Evolutionary conservation across 108 stramenopile genomes (phyloP), one percentile per base, ranked within the genome.

Genomic region (Nitzschia sp.): DNA sequence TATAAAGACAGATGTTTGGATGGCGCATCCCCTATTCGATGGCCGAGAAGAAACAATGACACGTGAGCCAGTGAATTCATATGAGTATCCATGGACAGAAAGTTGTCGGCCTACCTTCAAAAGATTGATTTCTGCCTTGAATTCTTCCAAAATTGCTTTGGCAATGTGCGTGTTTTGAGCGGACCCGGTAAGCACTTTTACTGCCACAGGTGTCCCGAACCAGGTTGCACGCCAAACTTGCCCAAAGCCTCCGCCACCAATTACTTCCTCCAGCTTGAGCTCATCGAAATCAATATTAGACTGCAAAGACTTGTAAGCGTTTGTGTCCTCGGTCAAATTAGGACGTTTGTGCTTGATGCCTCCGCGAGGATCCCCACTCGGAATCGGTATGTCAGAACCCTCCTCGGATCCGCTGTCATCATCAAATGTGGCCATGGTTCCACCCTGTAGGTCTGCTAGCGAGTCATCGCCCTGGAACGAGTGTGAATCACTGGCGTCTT

Each of bases 181-280:
- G 21, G 85, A 72, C 49, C 88, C 90, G 2, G 91, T 89, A 27
- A 95, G 60, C 0, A 95, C 81, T 70, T 95, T 95, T 21, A 95
- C 95, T 2, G 95, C 95, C 15, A 95, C 95, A 19, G 95, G 95
- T 18, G 95, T 95, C 19, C 88, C 86, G 59, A 82, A 75, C 91
- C 89, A 95, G 34, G 68, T 82, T 1, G 92, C 96, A 33, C 65
- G 67, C 91, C 93, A 94, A 18, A 96, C 93, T 76, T 93, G 88
- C 36, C 93, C 93, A 79, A 96, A 96, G 0, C 93, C 93, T 31
- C 96, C 96, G 8, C 96, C 96, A 35, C 96, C 96, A 74, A 96
- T 95, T 11, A 93, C 77, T 51, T 86, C 80, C 23, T 76, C 60
- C 18, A 96, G 38, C 31, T 85, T 77, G 23, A 96, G 48, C 56